Percentiles rank a stretch among this genome's conserved stretches.
phyloP scores from a whole-genome alignment of 768 basidiomycete genomes.

The Calocera viscosa region DNA sequence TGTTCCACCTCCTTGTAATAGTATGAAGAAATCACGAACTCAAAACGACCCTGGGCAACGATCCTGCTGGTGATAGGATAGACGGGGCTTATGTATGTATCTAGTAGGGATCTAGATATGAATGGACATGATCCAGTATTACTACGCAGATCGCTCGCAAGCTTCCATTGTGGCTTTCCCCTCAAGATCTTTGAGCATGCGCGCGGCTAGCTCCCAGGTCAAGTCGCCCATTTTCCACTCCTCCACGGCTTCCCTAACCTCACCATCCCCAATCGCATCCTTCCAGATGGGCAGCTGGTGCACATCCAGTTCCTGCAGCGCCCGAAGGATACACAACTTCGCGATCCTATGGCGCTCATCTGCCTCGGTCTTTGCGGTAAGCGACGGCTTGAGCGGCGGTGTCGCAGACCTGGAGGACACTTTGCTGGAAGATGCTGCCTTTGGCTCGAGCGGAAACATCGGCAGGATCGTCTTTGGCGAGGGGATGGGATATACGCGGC shows the following conservation, averaged over 20 bases:
- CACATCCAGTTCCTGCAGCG: background rate
- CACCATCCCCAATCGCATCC: background rate
- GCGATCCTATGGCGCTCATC: background rate
- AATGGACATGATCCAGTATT: too few species aligned
- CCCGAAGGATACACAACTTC: background rate
- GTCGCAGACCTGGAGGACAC: background rate
- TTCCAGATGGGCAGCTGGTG: background rate
- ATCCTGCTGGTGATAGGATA: too few species aligned
- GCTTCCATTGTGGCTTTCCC: too few species aligned
- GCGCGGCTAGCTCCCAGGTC: too few species aligned
- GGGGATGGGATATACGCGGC: background rate
- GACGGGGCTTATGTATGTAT: too few species aligned
- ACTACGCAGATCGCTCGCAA: too few species aligned
- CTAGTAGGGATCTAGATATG: too few species aligned
- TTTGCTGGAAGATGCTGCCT: background rate
- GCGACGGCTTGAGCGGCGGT: background rate
- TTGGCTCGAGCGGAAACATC: background rate
- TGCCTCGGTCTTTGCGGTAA: background rate
- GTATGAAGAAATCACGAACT: too few species aligned
- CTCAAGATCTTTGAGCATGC: too few species aligned
- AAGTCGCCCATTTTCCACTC: background rate
- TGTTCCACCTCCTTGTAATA: too few species aligned
- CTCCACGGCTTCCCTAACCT: too few species aligned
- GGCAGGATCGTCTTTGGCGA: background rate
- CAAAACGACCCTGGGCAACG: too few species aligned